phyloP scores from a whole-genome alignment of 2,329 filamentous ascomycete species.

The Fusarium paranaense region DNA sequence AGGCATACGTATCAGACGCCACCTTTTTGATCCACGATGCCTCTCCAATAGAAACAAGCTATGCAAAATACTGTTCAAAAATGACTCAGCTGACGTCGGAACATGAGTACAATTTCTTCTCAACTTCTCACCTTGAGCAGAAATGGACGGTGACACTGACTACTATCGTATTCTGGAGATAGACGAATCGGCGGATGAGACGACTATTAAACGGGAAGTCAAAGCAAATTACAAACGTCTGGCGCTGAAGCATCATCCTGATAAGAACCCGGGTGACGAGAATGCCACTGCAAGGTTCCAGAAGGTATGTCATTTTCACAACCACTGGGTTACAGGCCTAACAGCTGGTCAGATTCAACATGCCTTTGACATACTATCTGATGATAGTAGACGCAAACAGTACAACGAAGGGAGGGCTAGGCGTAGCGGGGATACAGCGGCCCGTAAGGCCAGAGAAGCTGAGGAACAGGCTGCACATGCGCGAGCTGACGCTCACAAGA shows the following conservation, averaged over 20 bases:
- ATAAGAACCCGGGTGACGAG: neutral
- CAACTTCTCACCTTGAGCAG: neutral
- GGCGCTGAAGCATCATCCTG: neutral
- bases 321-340: neutral
- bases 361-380: neutral
- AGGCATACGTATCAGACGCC: neutral
- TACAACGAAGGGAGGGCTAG: neutral
- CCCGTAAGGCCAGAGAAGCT: neutral
- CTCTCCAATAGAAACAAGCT: neutral
- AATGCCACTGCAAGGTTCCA: neutral
- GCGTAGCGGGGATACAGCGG: neutral
- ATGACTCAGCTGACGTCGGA: neutral
- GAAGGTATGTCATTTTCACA: neutral
- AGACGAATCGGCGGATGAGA: neutral
- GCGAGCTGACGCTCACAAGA: no score
- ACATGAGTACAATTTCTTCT: neutral
- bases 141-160: neutral
- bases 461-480: neutral
- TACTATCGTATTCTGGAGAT: neutral
- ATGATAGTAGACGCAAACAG: neutral
- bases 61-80: neutral
- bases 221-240: neutral
- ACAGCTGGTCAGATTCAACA: neutral
- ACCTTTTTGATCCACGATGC: neutral
- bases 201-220: neutral